Evolutionary conservation across 2,329 filamentous ascomycete species (phyloP), one percentile per base, ranked within the genome.

Genomic region (Macroventuria anomochaeta): DNA sequence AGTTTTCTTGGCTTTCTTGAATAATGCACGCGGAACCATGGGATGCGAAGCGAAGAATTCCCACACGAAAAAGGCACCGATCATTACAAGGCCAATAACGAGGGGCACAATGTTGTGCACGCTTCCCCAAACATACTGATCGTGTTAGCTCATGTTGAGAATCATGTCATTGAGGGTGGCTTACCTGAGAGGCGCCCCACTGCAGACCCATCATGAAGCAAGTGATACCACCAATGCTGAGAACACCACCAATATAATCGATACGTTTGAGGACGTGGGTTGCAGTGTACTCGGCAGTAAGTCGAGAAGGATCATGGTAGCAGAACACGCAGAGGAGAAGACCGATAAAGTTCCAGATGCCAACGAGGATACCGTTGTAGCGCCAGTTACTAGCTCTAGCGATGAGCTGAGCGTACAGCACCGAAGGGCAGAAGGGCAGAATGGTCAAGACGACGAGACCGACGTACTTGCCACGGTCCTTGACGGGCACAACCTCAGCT

Each of bases 401-500:
- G 21, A 84, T 82, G 70, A 86, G 76, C 65, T 88, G 85, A 28
- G 78, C 84, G 73, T 81, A 88, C 18, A 88, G 72, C 0, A 85
- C 84, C 1, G 84, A 83, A 0, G 86, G 85, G 51, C 81, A 81
- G 66, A 88, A 88, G 0, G 85, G 85, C 1, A 86, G 58, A 52
- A 88, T 85, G 48, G 82, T 85, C 63, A 87, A 80, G 38, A 87
- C 81, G 12, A 89, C 73, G 0, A 80, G 69, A 11, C 83, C 82
- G 20, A 88, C 82, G 64, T 88, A 88, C 64, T 81, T 81, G 25
- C 85, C 87, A 40, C 88, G 82, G 69, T 88, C 84, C 15, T 81
- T 77, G 17, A 84, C 84, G 1, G 88, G 87, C 0, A 85, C 88
- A 55, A 90, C 79, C 67, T 90, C 87, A 2, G 85, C 85, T 1